These are phyloP conservation scores for Trichocomaceae sp. DNA, from an alignment of 2,329 filamentous ascomycete species.

Conservation along the genomic window DNA sequence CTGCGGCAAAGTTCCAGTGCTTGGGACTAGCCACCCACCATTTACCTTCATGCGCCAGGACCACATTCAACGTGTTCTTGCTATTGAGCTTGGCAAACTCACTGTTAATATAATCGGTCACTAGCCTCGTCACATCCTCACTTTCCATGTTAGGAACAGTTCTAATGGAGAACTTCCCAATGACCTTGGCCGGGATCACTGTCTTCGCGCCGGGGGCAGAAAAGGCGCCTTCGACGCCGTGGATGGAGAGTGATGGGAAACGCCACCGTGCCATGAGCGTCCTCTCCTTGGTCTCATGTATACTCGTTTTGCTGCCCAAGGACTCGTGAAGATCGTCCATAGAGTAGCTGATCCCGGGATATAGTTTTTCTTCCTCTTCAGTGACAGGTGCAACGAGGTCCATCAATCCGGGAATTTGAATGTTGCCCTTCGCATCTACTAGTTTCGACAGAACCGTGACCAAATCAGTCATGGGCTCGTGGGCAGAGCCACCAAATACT, in stretches of 20 bases:
- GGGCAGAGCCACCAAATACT: slow-evolving; percentile 91
- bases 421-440: slow-evolving; percentile 86
- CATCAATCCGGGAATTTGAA: slow-evolving; percentile 85
- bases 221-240: slow-evolving; percentile 93
- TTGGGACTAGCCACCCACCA: slow-evolving; percentile 98
- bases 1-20: slow-evolving; percentile 97
- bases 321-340: slow-evolving; percentile 95
- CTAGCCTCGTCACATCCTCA: slow-evolving; percentile 75
- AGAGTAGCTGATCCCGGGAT: slow-evolving; percentile 83
- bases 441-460: slow-evolving; percentile 73
- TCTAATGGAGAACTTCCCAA: slow-evolving; percentile 96
- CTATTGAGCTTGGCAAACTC: slow-evolving; percentile 79
- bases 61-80: slow-evolving; percentile 84
- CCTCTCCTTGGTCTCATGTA: slow-evolving; percentile 79
- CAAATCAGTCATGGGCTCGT: slow-evolving; percentile 98
- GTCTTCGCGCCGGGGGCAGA: slow-evolving; percentile 92
- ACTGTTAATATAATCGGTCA: slow-evolving; percentile 75
- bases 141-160: slow-evolving; percentile 98
- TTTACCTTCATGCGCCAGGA: slow-evolving; percentile 83
- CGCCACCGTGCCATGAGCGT: slow-evolving; percentile 97
- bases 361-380: slow-evolving; percentile 78
- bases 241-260: slow-evolving; percentile 85
- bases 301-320: slow-evolving; percentile 79
- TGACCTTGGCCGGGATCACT: slow-evolving; percentile 95
- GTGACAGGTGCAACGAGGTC: slow-evolving; percentile 89